Evolutionary conservation across 371 early-diverging fungal genomes (phyloP), one percentile per base, ranked within the genome.

Genomic region (Actinomucor elegans): DNA sequence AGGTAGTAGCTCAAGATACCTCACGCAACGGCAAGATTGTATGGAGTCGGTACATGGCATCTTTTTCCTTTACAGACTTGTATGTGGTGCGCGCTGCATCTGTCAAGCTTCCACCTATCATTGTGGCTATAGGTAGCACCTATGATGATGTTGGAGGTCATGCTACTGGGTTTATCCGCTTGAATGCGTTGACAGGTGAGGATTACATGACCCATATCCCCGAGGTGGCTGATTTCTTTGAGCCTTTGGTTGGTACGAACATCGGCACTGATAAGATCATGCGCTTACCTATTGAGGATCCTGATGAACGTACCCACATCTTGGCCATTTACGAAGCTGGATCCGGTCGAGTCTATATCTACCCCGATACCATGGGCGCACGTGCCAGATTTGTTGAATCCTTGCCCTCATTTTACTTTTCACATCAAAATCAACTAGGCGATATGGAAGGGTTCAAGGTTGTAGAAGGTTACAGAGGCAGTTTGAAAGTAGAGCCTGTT

Each of bases 1-100:
- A 91, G 55, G 57, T 97, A 4, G 72, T 90, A 23, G 95, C 94
- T 3, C 77, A 94, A 28, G 90, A 93, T 56, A 87, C 94, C 15
- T 80, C 75, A 47, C 77, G 67, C 35, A 74, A 78, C 34, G 95
- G 94, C 1, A 59, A 77, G 28, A 75, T 85, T 45, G 77, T 92
- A 2, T 97, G 97, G 97, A 79, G 85, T 17, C 60, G 75, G 15
- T 73, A 73, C 42, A 46, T 73, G 8, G 66, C 61, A 17, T 49
- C 57, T 18, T 71, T 79, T 17, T 61, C 73, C 0, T 79, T 87
- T 42, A 61, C 68, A 7, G 64, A 85, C 26, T 17, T 93, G 2
- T 59, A 84, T 41, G 61, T 85, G 12, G 81, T 92, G 5, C 82
- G 94, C 11, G 61, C 74, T 14, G 74, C 86, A 11, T 45, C 80